Conservation (phyloP, 176 grass and related monocot species). For the Bothriochloa decipiens region DNA sequence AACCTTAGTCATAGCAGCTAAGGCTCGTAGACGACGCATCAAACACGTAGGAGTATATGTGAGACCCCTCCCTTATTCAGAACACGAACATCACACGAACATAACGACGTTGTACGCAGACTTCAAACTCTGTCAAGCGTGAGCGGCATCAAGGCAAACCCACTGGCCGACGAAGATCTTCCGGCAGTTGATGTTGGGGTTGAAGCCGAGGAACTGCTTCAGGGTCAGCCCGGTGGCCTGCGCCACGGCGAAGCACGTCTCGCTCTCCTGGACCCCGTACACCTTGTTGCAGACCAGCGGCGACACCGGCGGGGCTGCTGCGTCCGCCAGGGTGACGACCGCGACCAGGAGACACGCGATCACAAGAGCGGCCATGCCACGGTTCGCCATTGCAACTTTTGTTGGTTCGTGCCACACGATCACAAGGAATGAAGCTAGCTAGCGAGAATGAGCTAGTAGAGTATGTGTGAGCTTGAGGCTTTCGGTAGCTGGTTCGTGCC, state of each 20-base stretch:
- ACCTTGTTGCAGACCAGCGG: too few relatives aligned
- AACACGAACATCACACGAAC: not conserved
- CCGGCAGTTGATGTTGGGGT: too few relatives aligned
- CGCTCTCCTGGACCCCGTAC: too few relatives aligned
- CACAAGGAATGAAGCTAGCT: too few relatives aligned
- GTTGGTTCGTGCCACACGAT: too few relatives aligned
- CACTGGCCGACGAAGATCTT: slow-evolving; percentile 53
- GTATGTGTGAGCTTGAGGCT: not conserved
- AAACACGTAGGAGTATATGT: too few relatives aligned
- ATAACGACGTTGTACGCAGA: too few relatives aligned
- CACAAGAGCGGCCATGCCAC: slow-evolving; percentile 26
- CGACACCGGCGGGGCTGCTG: not conserved
- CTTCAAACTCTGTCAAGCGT: not conserved
- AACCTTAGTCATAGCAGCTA: not conserved
- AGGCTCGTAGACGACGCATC: not conserved
- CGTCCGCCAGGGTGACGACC: not conserved
- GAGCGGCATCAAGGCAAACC: slow-evolving; percentile 29
- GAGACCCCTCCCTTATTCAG: too few relatives aligned
- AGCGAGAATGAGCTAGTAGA: too few relatives aligned
- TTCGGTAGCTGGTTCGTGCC: not conserved
- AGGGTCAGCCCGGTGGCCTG: not conserved
- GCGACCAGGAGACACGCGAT: slow-evolving; percentile 38
- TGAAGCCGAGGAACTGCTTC: slow-evolving; percentile 36
- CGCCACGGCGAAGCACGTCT: too few relatives aligned
- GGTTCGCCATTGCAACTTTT: slow-evolving; percentile 45